phyloP scores from a whole-genome alignment of 2,329 filamentous ascomycete genomes.

The Cladosporium sp. region DNA sequence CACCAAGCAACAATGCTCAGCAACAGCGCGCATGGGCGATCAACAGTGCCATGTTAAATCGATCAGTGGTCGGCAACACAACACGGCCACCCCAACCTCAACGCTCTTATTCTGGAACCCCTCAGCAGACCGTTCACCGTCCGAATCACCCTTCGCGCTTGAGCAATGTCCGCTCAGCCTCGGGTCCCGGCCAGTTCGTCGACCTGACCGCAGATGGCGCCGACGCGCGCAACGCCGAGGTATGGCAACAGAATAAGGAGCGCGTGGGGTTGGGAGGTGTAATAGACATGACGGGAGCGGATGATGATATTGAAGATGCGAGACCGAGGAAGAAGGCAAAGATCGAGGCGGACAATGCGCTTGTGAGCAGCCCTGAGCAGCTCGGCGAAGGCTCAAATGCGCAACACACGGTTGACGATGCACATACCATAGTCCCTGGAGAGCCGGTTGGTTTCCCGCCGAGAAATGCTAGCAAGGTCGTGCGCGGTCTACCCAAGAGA shows the following conservation, averaged over 20 bases:
- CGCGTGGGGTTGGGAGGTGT: constrained; percentile 14
- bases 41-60: constrained; percentile 18
- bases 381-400: not conserved
- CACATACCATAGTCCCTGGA: constrained; percentile 18
- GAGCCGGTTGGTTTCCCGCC: constrained; percentile 9
- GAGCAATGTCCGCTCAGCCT: constrained; percentile 29
- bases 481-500: not conserved
- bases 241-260: constrained; percentile 18
- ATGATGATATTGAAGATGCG: constrained; percentile 21
- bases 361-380: constrained; percentile 4
- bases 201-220: constrained; percentile 23
- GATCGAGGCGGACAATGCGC: constrained; percentile 14
- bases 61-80: constrained; percentile 15
- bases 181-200: constrained; percentile 23
- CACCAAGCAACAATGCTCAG: constrained; percentile 8
- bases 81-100: constrained; percentile 14
- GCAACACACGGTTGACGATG: constrained; percentile 14
- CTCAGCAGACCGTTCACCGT: constrained; percentile 14
- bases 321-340: constrained; percentile 27
- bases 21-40: constrained; percentile 12
- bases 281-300: constrained; percentile 16
- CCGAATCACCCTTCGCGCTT: constrained; percentile 28
- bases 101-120: constrained; percentile 11
- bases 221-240: constrained; percentile 17
- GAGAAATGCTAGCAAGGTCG: not conserved